Base-by-base conservation (phyloP, 1,284 basidiomycete species). In the Lentinus polychrous region DNA sequence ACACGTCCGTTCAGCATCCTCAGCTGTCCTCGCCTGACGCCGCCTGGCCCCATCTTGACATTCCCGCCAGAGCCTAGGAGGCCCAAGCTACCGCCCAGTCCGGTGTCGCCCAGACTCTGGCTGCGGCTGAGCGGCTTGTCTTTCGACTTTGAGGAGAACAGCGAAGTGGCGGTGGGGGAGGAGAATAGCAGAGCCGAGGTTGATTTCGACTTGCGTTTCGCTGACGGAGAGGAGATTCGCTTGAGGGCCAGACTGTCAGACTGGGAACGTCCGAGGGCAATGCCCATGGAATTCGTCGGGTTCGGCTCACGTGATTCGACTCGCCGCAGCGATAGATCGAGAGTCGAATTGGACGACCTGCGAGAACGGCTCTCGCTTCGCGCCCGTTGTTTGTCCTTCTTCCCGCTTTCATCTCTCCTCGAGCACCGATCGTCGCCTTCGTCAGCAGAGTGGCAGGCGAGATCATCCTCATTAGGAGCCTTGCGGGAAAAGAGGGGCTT, bases 1-100 rank as follows among this genome's bases (percentile, higher is more conserved):
- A 90, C 74, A 27, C 87, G 76, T 1, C 87, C 87, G 55, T 91
- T 91, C 52, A 90, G 71, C 79, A 91, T 80, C 46, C 74, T 72
- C 54, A 58, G 50, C 57, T 60, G 58, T 40, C 51, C 56, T 31
- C 59, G 51, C 47, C 49, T 53, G 37, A 33, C 45, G 23, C 33
- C 38, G 11, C 35, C 33, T 43, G 45, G 39, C 8, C 39, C 39
- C 39, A 40, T 40, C 39, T 40, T 40, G 17, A 40, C 39, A 22
- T 23, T 23, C 35, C n/a, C 35, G 12, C 39, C 18, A 8, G 10
- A 5, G 12, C 17, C 12, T 7, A 22, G 17, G 3, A 8, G 6
- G 12, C 39, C 39, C 3, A 15, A 8, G 8, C 39, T 18, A 7
- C 17, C 17, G 18, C 35, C 35, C 50, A 51, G 18, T 53, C 51